Evolutionary conservation across 768 basidiomycete genomes (phyloP).

Genomic region (Hysterangium stoloniferum): DNA sequence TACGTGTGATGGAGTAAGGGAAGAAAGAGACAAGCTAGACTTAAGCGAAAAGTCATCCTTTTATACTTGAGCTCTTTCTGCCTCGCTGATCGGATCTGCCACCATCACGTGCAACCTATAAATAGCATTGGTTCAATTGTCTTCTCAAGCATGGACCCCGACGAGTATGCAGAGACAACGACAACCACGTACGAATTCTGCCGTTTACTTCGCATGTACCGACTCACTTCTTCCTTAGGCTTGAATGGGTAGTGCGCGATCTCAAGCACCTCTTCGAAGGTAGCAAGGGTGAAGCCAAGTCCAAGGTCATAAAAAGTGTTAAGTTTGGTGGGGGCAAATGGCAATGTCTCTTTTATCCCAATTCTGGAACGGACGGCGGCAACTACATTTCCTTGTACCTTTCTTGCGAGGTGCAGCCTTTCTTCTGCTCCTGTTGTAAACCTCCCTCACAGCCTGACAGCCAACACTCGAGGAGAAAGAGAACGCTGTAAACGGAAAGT

Average conservation of each 20-base stretch:
- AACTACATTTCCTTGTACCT: constrained; percentile 71
- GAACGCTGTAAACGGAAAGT: constrained; percentile 53
- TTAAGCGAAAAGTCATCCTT: neutral
- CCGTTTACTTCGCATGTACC: neutral
- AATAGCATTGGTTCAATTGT: neutral
- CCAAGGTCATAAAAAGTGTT: constrained; percentile 67
- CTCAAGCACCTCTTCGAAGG: constrained; percentile 69
- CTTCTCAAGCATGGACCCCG: constrained; percentile 23
- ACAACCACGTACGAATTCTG: constrained; percentile 33
- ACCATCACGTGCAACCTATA: neutral
- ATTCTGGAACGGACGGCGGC: constrained; percentile 54
- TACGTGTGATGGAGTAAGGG: neutral
- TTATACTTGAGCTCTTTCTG: neutral
- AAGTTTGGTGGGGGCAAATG: constrained; percentile 71
- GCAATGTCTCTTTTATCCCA: constrained; percentile 75
- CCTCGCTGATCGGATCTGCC: neutral
- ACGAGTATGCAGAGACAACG: constrained; percentile 43
- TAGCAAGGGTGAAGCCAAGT: constrained; percentile 69
- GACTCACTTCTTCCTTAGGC: constrained; percentile 17
- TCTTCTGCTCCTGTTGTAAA: neutral
- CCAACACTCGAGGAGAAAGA: constrained; percentile 75
- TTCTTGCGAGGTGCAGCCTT: constrained; percentile 61
- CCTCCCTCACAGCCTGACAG: constrained; percentile 29
- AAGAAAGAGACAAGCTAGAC: neutral
- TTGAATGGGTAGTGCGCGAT: constrained; percentile 73